Percentiles rank a stretch among this genome's conserved stretches.
These are phyloP conservation scores for Pseudonitzschia delicatissima DNA, from an alignment of 108 stramenopile species.

Conservation along the genomic window DNA sequence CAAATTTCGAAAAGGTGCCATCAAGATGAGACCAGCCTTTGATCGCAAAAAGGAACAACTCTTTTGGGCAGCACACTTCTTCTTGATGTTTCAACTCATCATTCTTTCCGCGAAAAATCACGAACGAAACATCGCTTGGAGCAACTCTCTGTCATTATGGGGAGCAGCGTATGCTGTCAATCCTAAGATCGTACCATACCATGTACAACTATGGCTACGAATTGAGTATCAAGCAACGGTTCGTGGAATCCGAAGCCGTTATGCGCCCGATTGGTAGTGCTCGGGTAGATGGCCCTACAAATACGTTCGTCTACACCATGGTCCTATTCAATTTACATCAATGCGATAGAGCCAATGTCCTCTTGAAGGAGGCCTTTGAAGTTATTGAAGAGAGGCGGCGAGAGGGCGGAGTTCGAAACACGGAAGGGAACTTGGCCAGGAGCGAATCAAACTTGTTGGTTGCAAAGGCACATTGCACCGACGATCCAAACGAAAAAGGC, in stretches of 20 bases:
- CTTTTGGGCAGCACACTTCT: slow-evolving; percentile 29
- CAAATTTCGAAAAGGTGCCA: slow-evolving; percentile 12
- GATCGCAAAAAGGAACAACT: slow-evolving; percentile 8
- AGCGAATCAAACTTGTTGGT: slow-evolving; percentile 49
- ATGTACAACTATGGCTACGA: slow-evolving; percentile 64
- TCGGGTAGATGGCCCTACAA: slow-evolving; percentile 43
- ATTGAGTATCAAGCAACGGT: slow-evolving; percentile 44
- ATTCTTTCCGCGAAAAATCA: slow-evolving; percentile 34
- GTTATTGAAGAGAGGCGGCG: slow-evolving; percentile 38
- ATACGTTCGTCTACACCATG: slow-evolving; percentile 61
- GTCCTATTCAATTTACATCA: slow-evolving; percentile 44
- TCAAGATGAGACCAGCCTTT: slow-evolving; percentile 19
- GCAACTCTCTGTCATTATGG: slow-evolving; percentile 41
- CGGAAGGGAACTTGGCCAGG: slow-evolving; percentile 15
- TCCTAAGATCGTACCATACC: slow-evolving; percentile 43
- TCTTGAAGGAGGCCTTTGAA: slow-evolving; percentile 43
- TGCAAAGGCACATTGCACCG: slow-evolving; percentile 37
- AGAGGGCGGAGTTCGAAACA: slow-evolving; percentile 40
- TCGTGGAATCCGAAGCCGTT: slow-evolving; percentile 43
- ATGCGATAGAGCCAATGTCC: slow-evolving; percentile 30
- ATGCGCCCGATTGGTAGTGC: slow-evolving; percentile 46
- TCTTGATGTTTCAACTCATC: slow-evolving; percentile 37
- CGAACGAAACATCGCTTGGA: slow-evolving; percentile 54
- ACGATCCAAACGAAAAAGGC: slow-evolving; percentile 27
- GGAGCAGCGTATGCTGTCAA: slow-evolving; percentile 43